Conservation (phyloP, 257 asterid genomes). For the Solanum etuberosum region DNA sequence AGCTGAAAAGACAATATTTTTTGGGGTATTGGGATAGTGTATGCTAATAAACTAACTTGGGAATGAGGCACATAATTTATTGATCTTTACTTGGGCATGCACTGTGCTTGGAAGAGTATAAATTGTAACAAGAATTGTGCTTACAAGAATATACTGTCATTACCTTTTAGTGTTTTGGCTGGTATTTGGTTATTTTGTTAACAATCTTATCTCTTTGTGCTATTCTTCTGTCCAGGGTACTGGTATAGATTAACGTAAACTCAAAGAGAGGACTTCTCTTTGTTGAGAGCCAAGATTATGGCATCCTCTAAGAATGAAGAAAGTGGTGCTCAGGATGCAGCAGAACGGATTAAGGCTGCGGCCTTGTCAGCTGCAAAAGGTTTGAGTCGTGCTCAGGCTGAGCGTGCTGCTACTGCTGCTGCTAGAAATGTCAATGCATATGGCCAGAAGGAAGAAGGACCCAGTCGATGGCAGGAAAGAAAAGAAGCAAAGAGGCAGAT, state of each 20-base stretch:
- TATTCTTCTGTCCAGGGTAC: not conserved
- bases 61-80: not conserved
- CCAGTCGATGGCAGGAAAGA: conserved; percentile 98
- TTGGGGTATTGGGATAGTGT: not conserved
- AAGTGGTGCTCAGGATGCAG: conserved; percentile 56
- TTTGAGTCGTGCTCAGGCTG: conserved; percentile 97
- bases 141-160: not conserved
- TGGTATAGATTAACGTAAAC: not conserved
- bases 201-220: not conserved
- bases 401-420: conserved; percentile 93
- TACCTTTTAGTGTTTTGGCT: not conserved
- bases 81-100: not conserved
- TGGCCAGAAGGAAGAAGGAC: conserved; percentile 99
- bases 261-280: not conserved
- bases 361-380: conserved; percentile 94
- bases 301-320: conserved; percentile 52
- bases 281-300: not conserved
- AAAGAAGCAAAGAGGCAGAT: conserved; percentile 98
- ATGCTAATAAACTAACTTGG: not conserved
- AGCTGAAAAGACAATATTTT: not conserved
- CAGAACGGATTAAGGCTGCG: conserved; percentile 82
- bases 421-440: conserved; percentile 91
- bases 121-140: not conserved
- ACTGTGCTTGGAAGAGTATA: not conserved
- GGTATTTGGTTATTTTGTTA: not conserved